Base-by-base conservation (phyloP, 129 eudicot genomes). In the Tagetes patula region DNA sequence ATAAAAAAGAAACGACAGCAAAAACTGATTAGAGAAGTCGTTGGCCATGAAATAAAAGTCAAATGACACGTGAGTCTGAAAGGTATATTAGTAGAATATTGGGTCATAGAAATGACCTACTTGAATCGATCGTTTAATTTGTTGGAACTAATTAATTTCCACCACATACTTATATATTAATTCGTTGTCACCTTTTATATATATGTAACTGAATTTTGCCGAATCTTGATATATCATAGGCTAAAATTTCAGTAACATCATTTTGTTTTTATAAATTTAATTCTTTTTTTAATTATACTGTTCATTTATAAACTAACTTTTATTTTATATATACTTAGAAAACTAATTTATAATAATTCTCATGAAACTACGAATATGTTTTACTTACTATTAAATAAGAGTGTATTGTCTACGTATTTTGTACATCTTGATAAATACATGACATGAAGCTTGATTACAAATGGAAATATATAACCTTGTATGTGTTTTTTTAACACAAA, bases 61-160 rank as follows among this genome's bases (percentile, higher is more conserved):
- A 78, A 78, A 66, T 63, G 49, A 78, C 82, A 77, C 82, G 72
- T 70, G 77, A 70, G 59, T 33, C 11, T 20, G 75, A 37, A 46
- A 69, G 53, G 56, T 20, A 4, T 54, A 49, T 52, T 48, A 47
- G 9, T 60, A 72, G 37, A 61, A 43, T 50, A 75, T 75, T 75
- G 72, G 67, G 13, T 13, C 39, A 55, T n/a, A 60, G 33, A 70
- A 8, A 60, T 13, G 39, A 77, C 76, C 39, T 11, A 40, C 32
- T 67, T 32, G 65, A 40, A 71, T 61, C 66, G 65, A 48, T 68
- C 59, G 67, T 43, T 43, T 43, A 43, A 6, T 69, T 61, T 48
- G 56, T 60, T 70, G 71, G 71, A 65, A 70, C 71, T 70, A 12
- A 20, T 20, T 20, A 62, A 70, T 70, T 78, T 64, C 58, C 59